Base-by-base conservation (phyloP, 371 early-diverging fungal genomes). In the Capillidium rhysosporum region DNA sequence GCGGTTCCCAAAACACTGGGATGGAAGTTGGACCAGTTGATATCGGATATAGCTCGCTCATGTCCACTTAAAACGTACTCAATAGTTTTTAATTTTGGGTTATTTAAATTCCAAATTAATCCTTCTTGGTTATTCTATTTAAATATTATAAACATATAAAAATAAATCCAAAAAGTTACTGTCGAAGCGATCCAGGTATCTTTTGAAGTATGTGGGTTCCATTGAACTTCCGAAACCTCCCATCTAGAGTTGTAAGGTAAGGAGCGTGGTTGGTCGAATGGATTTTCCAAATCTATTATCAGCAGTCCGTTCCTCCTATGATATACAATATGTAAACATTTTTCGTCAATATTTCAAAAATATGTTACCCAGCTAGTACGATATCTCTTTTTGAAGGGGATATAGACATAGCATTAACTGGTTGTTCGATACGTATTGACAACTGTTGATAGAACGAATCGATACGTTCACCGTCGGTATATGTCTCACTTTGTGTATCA, bases 221-320 rank as follows among this genome's bases (percentile, higher is more conserved):
- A 90, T 55, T 79, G 79, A 3, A 87, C 86, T 61, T 88, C 86
- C 0, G 79, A 79, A 1, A 86, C 87, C 53, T 86, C 88, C 87
- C 90, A 90, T 41, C 82, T 84, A 1, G 86, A 79, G 59, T 81
- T 60, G 58, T 87, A 86, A 25, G 84, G 81, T 18, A 90, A 65
- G 0, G 83, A 73, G 30, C 84, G 70, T 9, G 90, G 85, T 7
- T 76, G 70, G 1, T 75, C 64, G 63, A 72, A 80, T 20, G 85
- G 86, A 54, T 80, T 71, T 40, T 86, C 85, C 46, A 90, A 62
- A 59, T 90, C 82, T 28, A 90, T 74, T 28, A 90, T 82, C 49
- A 80, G 80, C 39, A 90, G 65, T 14, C 90, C 90, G 46, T 83
- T 82, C 16, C 86, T 76, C 20, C 75, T 77, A 52, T 28, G 7